Conservation (phyloP, 345 rosid species). For the Boechera stricta region DNA sequence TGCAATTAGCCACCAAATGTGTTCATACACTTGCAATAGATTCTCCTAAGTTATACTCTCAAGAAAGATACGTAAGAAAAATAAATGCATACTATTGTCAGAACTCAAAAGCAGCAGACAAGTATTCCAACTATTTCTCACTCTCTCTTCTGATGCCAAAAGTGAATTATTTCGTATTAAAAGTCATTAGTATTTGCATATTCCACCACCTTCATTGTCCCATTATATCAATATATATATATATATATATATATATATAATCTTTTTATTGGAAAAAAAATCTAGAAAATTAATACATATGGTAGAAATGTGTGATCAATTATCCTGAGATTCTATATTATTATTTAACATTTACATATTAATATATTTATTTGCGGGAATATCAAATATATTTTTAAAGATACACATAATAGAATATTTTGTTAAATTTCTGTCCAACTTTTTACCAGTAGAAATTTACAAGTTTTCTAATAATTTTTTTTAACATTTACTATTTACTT, state of each 20-base stretch:
- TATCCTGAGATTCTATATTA: background rate
- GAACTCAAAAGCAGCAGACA: conserved; percentile 35
- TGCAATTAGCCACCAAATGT: background rate
- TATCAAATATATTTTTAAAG: no score
- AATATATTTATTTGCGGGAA: no score
- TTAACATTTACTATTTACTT: no score
- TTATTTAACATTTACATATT: no score
- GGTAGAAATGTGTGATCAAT: background rate
- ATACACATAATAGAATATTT: no score
- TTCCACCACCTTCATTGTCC: conserved; percentile 2
- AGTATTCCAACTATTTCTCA: conserved; percentile 29
- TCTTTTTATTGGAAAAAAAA: no score
- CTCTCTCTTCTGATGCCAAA: conserved; percentile 11
- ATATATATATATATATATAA: no score
- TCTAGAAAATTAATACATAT: no score
- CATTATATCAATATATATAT: background rate
- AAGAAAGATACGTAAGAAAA: conserved; percentile 23
- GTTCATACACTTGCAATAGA: conserved; percentile 9
- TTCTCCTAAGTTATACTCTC: conserved; percentile 10
- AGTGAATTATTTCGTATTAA: background rate
- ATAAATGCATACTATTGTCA: conserved; percentile 21
- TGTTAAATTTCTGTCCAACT: no score
- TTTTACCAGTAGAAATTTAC: no score
- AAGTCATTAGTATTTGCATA: conserved; percentile 10
- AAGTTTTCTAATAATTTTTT: no score